phyloP scores from a whole-genome alignment of 75 land plant genomes.

The Sequoiadendron giganteum region DNA sequence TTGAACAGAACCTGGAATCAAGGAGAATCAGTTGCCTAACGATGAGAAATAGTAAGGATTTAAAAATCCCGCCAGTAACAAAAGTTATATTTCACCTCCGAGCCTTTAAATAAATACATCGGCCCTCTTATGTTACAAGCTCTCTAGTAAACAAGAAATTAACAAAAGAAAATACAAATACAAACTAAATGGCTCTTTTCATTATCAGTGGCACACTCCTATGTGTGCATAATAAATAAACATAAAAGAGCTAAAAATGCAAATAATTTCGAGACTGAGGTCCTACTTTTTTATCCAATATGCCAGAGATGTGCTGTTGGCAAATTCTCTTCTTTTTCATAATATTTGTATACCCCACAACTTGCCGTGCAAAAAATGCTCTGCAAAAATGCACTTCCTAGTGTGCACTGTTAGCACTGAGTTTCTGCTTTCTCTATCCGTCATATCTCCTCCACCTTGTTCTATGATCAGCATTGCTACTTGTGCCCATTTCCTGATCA shows the following conservation, averaged over 20 bases:
- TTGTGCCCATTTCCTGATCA: background rate
- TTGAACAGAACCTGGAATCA: background rate
- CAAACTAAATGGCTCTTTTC: conserved; percentile 7
- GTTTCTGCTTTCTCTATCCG: background rate
- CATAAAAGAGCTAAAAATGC: background rate
- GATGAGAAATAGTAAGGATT: background rate
- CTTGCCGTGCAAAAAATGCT: background rate
- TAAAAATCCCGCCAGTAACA: background rate
- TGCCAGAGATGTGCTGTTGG: background rate
- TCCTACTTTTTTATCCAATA: background rate
- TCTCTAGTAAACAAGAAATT: conserved; percentile 10
- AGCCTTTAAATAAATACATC: conserved; percentile 4
- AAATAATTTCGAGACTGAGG: background rate
- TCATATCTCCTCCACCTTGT: conserved; percentile 10
- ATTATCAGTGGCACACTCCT: background rate
- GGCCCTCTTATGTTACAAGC: background rate
- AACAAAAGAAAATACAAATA: conserved; percentile 1
- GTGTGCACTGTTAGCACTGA: background rate
- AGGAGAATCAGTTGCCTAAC: background rate
- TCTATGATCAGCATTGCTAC: conserved; percentile 9
- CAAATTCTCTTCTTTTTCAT: background rate
- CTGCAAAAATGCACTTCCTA: background rate
- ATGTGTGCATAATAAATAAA: conserved; percentile 3
- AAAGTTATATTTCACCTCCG: conserved; percentile 1
- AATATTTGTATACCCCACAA: background rate